Evolutionary conservation across 345 rosid genomes (phyloP).

Genomic region (Eucalyptus shirleyi): DNA sequence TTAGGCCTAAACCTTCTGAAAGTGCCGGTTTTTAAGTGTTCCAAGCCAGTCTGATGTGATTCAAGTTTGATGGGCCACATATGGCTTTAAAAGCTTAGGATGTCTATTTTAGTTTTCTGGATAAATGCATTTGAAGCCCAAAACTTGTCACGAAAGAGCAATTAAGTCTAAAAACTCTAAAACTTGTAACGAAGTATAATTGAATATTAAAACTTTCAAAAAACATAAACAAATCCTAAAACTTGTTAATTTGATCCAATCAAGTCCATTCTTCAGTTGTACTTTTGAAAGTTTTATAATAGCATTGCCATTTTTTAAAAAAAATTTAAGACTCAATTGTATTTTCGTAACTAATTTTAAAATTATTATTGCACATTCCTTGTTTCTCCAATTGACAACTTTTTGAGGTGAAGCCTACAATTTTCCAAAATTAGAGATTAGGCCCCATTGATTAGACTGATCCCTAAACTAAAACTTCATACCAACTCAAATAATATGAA

Average conservation of each 20-base stretch:
- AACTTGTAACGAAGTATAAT: accelerated
- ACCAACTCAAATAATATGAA: not conserved
- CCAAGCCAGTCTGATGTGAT: not conserved
- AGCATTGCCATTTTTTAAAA: accelerated
- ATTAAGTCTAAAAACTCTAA: not conserved
- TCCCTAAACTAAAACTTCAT: not conserved
- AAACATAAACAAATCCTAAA: accelerated
- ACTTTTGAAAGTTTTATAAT: too few relatives aligned
- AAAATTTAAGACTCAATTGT: accelerated
- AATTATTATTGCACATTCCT: not conserved
- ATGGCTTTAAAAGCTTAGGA: not conserved
- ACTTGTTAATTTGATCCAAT: not conserved
- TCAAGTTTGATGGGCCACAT: not conserved
- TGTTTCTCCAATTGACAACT: not conserved
- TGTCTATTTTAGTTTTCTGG: not conserved
- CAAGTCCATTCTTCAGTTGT: not conserved
- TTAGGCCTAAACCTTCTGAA: not conserved
- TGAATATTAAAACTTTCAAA: too few relatives aligned
- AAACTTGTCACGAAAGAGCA: too few relatives aligned
- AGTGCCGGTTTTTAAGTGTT: not conserved
- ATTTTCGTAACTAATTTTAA: accelerated
- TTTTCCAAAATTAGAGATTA: too few relatives aligned
- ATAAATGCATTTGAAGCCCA: too few relatives aligned
- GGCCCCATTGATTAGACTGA: not conserved
- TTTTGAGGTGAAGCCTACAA: not conserved